A percentile compares a stretch with the other conserved stretches of the same genome.
These are phyloP conservation scores for Aspergillus proliferans DNA, from an alignment of 2,329 filamentous ascomycete genomes.

Conservation along the genomic window DNA sequence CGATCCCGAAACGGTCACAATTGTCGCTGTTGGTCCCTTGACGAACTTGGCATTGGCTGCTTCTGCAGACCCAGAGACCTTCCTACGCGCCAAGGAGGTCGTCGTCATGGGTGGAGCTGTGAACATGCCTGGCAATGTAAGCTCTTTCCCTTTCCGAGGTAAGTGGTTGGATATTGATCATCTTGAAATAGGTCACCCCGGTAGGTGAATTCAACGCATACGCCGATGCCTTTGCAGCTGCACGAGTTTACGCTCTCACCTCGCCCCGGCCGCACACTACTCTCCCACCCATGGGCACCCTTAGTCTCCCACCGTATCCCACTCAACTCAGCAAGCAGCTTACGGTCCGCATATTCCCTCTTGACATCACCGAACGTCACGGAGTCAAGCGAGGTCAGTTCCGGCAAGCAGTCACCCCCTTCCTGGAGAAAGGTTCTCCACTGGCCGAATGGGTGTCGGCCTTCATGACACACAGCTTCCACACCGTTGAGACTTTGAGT, in stretches of 20 bases:
- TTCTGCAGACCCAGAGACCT: conserved; percentile 79
- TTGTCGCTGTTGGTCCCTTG: conserved; percentile 81
- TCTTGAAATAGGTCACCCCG: conserved; percentile 51
- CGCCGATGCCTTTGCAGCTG: conserved; percentile 74
- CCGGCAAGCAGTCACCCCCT: conserved; percentile 47
- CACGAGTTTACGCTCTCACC: conserved; percentile 70
- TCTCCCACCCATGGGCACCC: conserved; percentile 59
- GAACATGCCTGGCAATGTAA: conserved; percentile 71
- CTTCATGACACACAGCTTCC: conserved; percentile 65
- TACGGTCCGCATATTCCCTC: conserved; percentile 64
- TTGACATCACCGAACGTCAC: conserved; percentile 71
- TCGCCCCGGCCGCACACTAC: conserved; percentile 68
- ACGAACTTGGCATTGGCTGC: conserved; percentile 92
- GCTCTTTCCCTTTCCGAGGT: conserved; percentile 18
- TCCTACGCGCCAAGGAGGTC: conserved; percentile 81
- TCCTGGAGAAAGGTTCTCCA: conserved; percentile 59
- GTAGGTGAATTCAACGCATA: conserved; percentile 93
- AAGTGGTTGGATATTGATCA: background rate
- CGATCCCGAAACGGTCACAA: conserved; percentile 76
- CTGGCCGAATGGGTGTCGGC: conserved; percentile 67
- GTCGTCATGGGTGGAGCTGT: conserved; percentile 94
- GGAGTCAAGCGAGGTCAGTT: conserved; percentile 59
- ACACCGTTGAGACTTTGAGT: conserved; percentile 59
- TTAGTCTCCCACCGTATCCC: conserved; percentile 57
- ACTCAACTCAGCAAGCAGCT: conserved; percentile 56